Base-by-base conservation (phyloP, 2,329 filamentous ascomycete genomes). In the Graphilbum fragrans region DNA sequence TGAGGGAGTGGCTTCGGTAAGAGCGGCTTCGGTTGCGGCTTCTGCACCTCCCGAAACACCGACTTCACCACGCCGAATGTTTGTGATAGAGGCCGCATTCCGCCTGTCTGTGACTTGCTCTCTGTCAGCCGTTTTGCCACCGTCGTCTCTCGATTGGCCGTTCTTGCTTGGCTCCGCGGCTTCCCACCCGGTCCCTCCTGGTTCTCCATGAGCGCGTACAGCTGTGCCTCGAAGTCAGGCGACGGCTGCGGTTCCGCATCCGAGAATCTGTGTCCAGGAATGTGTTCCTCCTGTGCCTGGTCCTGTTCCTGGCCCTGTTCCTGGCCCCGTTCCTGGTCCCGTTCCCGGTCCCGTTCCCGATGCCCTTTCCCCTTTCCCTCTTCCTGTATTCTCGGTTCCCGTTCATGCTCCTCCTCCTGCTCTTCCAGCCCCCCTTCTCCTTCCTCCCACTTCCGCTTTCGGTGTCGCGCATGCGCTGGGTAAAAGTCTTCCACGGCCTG, bases 401-500 rank as follows among this genome's bases (percentile, higher is more conserved):
- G n/a, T n/a, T n/a, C n/a, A n/a, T n/a, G n/a, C n/a, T n/a, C n/a
- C 38, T 16, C 10, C 10, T 22, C 34, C 29, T 32, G 3, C 20
- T 5, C 25, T 10, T 9, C 18, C 4, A 6, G 18, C 9, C 17
- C 3, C n/a, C 5, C 18, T 8, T 20, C 35, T 3, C 5, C 29
- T 12, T 10, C 27, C 37, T 17, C 14, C 9, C 37, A 18, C 22
- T 41, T 44, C 19, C 37, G 36, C 23, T 44, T 49, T 31, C 19
- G 43, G 18, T 33, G 6, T 5, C 42, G 41, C 12, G 29, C 41
- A 0, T 25, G 12, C 17, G 19, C 69, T 0, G 84, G 82, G 55
- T 83, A 94, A 16, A 98, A 66, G 55, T 96, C 90, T 55, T 88
- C 82, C 1, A 96, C 80, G 40, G 90, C 88, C 53, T 94, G 76